Conservation (phyloP, 192 early-diverging fungal genomes). For the Haplosporangium gracile region DNA sequence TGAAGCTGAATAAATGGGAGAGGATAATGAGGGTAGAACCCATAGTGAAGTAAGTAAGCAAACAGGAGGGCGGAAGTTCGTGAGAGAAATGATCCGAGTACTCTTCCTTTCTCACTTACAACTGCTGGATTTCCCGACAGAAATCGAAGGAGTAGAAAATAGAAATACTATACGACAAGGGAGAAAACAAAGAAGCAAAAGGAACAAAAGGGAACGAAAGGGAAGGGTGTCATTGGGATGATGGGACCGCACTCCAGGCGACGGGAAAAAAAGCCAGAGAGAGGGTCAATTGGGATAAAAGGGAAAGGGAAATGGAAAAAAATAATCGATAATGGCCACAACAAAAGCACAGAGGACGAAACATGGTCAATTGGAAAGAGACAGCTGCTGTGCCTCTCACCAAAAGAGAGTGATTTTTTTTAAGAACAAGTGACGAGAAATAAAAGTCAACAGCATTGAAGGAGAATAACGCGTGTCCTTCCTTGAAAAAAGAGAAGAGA, state of each 20-base stretch:
- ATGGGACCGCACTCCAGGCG: background rate
- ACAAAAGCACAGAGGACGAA: no score
- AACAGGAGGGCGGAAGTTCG: no score
- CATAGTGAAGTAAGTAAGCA: no score
- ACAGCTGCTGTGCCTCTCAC: background rate
- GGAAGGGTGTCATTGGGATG: background rate
- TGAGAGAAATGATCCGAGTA: no score
- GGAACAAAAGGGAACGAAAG: background rate
- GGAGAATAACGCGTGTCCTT: no score
- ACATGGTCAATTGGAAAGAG: background rate
- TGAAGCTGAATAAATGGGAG: background rate
- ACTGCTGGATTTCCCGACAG: conserved; percentile 4
- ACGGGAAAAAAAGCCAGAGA: background rate
- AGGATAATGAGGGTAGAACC: no score
- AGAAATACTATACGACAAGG: no score
- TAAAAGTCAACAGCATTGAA: no score
- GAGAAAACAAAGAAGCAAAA: background rate
- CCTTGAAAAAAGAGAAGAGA: no score
- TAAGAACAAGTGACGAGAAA: no score
- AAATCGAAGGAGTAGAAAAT: background rate
- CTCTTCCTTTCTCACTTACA: background rate
- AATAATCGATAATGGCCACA: background rate
- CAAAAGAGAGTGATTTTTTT: background rate
- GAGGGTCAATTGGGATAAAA: background rate
- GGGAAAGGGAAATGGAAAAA: background rate